These are phyloP conservation scores for Thielaviopsis ethacetica DNA, from an alignment of 2,329 filamentous ascomycete species.

Conservation along the genomic window DNA sequence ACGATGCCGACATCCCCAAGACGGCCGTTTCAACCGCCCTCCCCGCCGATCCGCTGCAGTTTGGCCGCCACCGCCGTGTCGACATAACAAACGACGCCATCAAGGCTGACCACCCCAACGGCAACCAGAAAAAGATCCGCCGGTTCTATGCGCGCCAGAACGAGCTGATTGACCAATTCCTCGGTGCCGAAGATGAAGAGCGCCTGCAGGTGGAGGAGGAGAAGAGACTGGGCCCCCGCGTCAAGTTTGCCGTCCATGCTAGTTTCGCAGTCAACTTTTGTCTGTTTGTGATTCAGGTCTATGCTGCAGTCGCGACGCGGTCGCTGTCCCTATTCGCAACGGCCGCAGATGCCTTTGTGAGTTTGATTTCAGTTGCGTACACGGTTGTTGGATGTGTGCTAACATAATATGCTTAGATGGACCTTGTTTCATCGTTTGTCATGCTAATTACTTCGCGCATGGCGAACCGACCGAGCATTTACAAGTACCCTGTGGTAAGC, in stretches of 20 bases:
- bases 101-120: constrained; percentile 25
- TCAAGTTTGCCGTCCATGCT: constrained; percentile 36
- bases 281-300: constrained; percentile 41
- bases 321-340: constrained; percentile 48
- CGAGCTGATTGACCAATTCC: constrained; percentile 33
- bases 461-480: constrained; percentile 41
- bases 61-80: constrained; percentile 24
- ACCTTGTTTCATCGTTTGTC: constrained; percentile 46
- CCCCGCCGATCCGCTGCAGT: constrained; percentile 22
- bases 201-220: constrained; percentile 32
- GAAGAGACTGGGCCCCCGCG: constrained; percentile 30
- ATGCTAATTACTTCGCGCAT: constrained; percentile 44
- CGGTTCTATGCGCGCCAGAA: constrained; percentile 33
- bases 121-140: constrained; percentile 26
- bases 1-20: not conserved
- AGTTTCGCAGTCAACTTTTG: constrained; percentile 35
- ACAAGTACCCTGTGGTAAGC: constrained; percentile 43
- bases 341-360: constrained; percentile 45
- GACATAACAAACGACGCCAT: constrained; percentile 8
- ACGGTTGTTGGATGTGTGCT: not conserved
- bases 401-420: constrained; percentile 26
- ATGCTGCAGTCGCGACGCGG: constrained; percentile 39
- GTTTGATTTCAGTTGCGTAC: constrained; percentile 14
- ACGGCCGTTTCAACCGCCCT: not conserved
- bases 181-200: constrained; percentile 39